Conservation (phyloP, 192 early-diverging fungal genomes). For the Podila verticillata region DNA sequence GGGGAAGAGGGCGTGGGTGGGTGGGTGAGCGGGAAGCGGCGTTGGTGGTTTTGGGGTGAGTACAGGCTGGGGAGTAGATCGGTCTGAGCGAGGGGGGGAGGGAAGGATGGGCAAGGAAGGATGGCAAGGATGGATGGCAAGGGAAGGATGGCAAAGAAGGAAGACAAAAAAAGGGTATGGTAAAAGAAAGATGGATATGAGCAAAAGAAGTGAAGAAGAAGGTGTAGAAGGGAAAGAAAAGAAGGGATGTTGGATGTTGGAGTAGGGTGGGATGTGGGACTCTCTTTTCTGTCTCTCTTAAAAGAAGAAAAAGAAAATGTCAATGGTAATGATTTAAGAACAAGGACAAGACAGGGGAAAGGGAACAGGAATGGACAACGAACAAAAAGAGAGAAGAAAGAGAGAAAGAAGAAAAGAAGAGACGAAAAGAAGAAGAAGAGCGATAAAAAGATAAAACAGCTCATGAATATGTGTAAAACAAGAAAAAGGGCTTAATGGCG, state of each 20-base stretch:
- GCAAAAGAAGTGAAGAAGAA: neutral
- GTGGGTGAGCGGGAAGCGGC: neutral
- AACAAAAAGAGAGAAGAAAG: neutral
- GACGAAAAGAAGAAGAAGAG: slow-evolving; percentile 5
- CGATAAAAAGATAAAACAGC: no score
- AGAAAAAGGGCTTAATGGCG: no score
- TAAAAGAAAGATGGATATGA: neutral
- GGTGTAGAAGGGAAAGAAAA: neutral
- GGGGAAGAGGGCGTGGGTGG: no score
- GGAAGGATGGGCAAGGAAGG: slow-evolving; percentile 1
- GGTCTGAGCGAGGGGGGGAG: neutral
- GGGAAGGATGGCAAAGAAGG: neutral
- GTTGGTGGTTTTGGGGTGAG: neutral
- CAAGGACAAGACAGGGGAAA: slow-evolving; percentile 10
- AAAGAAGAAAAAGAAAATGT: neutral
- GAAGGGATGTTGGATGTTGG: neutral
- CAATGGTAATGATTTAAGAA: neutral
- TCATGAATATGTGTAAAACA: no score
- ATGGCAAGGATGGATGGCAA: slow-evolving; percentile 5
- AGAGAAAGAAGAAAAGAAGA: neutral
- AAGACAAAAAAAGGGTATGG: neutral
- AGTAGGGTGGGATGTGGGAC: neutral
- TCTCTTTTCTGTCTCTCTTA: no score
- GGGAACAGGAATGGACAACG: slow-evolving; percentile 28
- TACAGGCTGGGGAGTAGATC: neutral